Evolutionary conservation across 2,329 filamentous ascomycete species (phyloP).

Genomic region (Ceratocystis destructans): DNA sequence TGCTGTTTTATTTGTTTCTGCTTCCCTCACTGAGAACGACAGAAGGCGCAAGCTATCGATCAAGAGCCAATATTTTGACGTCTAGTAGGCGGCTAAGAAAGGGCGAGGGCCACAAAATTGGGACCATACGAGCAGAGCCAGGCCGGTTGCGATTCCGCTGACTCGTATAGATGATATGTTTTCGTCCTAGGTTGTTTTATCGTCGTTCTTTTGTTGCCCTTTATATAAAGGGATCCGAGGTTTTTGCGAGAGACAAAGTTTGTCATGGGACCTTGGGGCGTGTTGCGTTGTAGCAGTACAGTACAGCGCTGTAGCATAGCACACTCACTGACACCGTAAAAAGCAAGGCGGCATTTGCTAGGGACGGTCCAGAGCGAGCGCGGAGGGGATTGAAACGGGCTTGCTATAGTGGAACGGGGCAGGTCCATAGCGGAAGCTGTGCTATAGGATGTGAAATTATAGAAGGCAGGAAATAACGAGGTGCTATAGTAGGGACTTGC

Average conservation of each 20-base stretch:
- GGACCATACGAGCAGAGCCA: not conserved
- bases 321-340: not conserved
- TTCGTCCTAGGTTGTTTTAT: not conserved
- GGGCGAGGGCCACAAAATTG: too few species aligned
- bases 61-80: not conserved
- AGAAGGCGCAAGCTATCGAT: slow-evolving; percentile 1
- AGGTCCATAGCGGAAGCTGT: not conserved
- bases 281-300: not conserved
- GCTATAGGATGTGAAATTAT: not conserved
- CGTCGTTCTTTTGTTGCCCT: not conserved
- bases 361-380: not conserved
- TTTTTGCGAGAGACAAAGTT: not conserved
- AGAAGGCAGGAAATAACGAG: not conserved
- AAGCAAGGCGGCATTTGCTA: not conserved
- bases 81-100: not conserved
- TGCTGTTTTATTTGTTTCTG: not conserved
- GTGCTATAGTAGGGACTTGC: not conserved
- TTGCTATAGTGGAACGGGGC: not conserved
- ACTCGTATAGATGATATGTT: not conserved
- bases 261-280: not conserved
- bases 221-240: not conserved
- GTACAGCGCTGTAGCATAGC: too few species aligned
- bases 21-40: not conserved
- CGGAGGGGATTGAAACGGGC: not conserved
- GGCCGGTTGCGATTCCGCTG: not conserved